These are phyloP conservation scores for Solanum peruvianum DNA, from an alignment of 257 asterid genomes.

Conservation along the genomic window DNA sequence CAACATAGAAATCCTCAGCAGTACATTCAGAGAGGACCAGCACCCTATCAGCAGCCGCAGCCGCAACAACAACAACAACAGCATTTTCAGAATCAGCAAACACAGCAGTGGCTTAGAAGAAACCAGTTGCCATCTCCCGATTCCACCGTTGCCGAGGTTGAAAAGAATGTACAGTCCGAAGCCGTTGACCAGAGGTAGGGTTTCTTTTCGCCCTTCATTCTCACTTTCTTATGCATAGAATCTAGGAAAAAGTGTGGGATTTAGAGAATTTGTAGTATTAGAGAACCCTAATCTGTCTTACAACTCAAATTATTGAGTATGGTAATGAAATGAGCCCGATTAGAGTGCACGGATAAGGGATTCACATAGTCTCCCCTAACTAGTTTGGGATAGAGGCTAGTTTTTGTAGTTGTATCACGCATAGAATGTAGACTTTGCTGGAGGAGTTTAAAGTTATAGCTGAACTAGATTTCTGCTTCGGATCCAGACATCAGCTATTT, in stretches of 20 bases:
- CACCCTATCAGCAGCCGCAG: conserved; percentile 33
- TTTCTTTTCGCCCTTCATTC: not conserved
- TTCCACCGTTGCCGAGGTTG: conserved; percentile 61
- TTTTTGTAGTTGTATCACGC: not conserved
- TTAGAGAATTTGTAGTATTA: not conserved
- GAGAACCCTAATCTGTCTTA: not conserved
- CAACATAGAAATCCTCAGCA: conserved; percentile 64
- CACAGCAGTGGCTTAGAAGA: conserved; percentile 70
- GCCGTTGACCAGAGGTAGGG: conserved; percentile 64
- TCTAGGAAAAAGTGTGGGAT: not conserved
- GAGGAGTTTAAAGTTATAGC: not conserved
- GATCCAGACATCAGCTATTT: not conserved
- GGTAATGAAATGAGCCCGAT: not conserved
- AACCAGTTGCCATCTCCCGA: conserved; percentile 35
- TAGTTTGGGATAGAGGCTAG: not conserved
- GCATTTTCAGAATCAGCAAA: conserved; percentile 5
- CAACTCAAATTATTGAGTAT: not conserved
- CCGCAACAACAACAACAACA: conserved; percentile 25
- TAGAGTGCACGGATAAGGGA: not conserved
- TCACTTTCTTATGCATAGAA: not conserved
- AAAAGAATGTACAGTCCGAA: conserved; percentile 80
- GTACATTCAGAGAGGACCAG: conserved; percentile 50
- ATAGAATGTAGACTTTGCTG: not conserved
- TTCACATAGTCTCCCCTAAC: not conserved
- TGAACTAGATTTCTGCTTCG: not conserved